phyloP scores from a whole-genome alignment of 768 basidiomycete species.

The Candolleomyces aberdarensis region DNA sequence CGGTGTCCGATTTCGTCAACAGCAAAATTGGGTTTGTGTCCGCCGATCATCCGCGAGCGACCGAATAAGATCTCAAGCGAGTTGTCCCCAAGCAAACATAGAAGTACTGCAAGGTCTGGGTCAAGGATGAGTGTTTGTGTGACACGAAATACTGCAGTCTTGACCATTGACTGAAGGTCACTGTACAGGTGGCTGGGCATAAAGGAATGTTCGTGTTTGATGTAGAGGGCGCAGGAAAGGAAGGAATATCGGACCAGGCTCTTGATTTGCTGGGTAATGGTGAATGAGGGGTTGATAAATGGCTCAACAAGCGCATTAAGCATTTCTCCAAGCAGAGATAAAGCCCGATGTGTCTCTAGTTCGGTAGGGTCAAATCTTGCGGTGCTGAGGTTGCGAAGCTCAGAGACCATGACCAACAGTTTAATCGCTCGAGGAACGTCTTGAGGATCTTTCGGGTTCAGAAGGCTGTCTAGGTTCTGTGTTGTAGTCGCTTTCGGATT shows the following conservation, averaged over 20 bases:
- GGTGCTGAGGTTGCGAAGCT: constrained; percentile 13
- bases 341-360: constrained; percentile 10
- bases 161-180: constrained; percentile 27
- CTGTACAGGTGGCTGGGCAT: constrained; percentile 27
- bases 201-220: constrained; percentile 16
- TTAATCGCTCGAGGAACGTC: constrained; percentile 9
- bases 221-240: constrained; percentile 20
- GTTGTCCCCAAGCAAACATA: constrained; percentile 24
- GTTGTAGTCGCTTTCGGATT: constrained; percentile 2
- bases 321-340: constrained; percentile 25
- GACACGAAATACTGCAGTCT: constrained; percentile 20
- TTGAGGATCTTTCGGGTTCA: constrained; percentile 23
- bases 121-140: constrained; percentile 23
- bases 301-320: constrained; percentile 24
- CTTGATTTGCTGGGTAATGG: constrained; percentile 25
- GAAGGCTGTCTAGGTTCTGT: constrained; percentile 16
- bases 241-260: constrained; percentile 21
- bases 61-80: constrained; percentile 27
- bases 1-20: constrained; percentile 14
- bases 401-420: constrained; percentile 17
- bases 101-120: constrained; percentile 14
- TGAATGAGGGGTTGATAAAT: constrained; percentile 17
- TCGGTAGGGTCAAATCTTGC: constrained; percentile 16
- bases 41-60: constrained; percentile 20
- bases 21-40: constrained; percentile 18